Evolutionary conservation across 768 basidiomycete genomes (phyloP).

Genomic region (Agrocybe praecox): DNA sequence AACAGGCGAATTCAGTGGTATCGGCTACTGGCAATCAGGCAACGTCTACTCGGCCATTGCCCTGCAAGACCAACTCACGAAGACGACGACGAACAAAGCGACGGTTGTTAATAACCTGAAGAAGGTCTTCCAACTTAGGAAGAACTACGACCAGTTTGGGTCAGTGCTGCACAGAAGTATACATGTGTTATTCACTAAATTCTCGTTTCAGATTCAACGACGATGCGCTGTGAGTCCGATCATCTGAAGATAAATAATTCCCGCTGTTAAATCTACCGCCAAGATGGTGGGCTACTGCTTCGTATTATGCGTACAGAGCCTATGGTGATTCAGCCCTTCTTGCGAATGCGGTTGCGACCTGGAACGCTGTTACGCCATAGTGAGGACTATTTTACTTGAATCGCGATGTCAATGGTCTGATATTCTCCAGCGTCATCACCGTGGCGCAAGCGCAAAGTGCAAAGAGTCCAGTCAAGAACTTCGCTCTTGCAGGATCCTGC

Average conservation of each 20-base stretch:
- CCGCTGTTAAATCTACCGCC: too few species aligned
- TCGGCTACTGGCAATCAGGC: conserved; percentile 31
- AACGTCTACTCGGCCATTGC: conserved; percentile 54
- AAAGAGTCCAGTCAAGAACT: conserved; percentile 40
- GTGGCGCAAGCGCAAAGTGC: conserved; percentile 37
- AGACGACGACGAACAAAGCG: conserved; percentile 36
- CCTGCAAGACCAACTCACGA: conserved; percentile 42
- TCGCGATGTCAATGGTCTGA: not conserved
- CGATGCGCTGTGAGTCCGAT: conserved; percentile 42
- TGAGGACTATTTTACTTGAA: conserved; percentile 22
- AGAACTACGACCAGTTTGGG: conserved; percentile 45
- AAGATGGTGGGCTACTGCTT: conserved; percentile 57
- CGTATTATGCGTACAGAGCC: conserved; percentile 48
- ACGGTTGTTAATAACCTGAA: conserved; percentile 41
- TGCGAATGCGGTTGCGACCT: conserved; percentile 46
- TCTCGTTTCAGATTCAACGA: conserved; percentile 40
- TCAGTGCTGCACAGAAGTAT: conserved; percentile 1
- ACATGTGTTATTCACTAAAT: too few species aligned
- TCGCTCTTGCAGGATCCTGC: conserved; percentile 43
- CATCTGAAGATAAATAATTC: not conserved
- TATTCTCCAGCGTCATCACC: conserved; percentile 41
- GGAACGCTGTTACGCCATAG: conserved; percentile 53
- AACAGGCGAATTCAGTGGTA: conserved; percentile 26
- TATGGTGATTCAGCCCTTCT: conserved; percentile 46
- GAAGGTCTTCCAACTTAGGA: conserved; percentile 36